These are phyloP conservation scores for Aaosphaeria arxii DNA, from an alignment of 2,329 filamentous ascomycete genomes.

Conservation along the genomic window DNA sequence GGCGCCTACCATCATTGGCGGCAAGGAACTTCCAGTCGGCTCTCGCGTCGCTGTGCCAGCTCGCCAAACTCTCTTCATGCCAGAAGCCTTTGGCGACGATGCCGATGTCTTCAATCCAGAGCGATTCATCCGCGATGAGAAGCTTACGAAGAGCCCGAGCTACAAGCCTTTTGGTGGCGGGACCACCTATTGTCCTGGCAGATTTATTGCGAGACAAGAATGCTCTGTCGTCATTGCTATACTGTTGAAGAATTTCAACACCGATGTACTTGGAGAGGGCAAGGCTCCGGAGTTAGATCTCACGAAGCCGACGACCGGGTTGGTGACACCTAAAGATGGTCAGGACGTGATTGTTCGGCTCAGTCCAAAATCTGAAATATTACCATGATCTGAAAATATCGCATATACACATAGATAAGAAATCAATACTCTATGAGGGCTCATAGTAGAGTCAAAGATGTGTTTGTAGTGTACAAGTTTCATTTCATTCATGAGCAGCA, in stretches of 20 bases:
- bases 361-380: too few relatives aligned
- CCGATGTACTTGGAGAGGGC: background rate
- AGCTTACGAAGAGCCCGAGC: slow-evolving; percentile 1
- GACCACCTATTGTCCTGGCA: slow-evolving; percentile 10
- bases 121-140: slow-evolving; percentile 9
- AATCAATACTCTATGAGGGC: too few relatives aligned
- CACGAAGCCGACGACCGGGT: background rate
- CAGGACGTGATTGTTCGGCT: background rate
- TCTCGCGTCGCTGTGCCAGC: background rate
- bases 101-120: slow-evolving; percentile 2
- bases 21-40: slow-evolving; percentile 5
- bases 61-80: too few relatives aligned
- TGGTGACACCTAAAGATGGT: background rate
- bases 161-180: slow-evolving; percentile 15
- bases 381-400: too few relatives aligned
- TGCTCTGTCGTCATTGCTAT: slow-evolving; percentile 4
- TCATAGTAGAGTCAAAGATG: too few relatives aligned
- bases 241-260: slow-evolving; percentile 1
- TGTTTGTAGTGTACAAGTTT: too few relatives aligned
- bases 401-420: too few relatives aligned
- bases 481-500: too few relatives aligned
- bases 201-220: slow-evolving; percentile 5
- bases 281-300: background rate
- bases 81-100: background rate
- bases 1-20: slow-evolving; percentile 4